A percentile compares a stretch with the other conserved stretches of the same genome.
phyloP scores from a whole-genome alignment of 495 filamentous ascomycete species.

The Jackrogersella minutella region DNA sequence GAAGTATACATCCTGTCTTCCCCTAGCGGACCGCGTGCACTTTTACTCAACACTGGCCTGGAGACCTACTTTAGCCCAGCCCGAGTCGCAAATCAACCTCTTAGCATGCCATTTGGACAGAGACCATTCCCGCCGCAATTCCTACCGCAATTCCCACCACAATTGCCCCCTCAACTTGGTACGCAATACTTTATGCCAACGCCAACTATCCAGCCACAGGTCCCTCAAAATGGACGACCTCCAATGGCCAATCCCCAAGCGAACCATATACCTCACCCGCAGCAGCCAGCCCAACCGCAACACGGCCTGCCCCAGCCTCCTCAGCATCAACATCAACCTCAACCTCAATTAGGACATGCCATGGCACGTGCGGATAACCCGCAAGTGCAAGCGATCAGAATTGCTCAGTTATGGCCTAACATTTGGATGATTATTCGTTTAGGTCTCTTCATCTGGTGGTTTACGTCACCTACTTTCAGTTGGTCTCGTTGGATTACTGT shows the following conservation, averaged over 20 bases:
- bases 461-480: slow-evolving; percentile 72
- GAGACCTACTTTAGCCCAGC: slow-evolving; percentile 55
- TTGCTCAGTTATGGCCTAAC: slow-evolving; percentile 63
- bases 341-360: slow-evolving; percentile 36
- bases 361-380: slow-evolving; percentile 50
- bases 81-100: slow-evolving; percentile 15
- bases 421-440: slow-evolving; percentile 83
- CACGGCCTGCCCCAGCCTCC: slow-evolving; percentile 40
- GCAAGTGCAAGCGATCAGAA: slow-evolving; percentile 52
- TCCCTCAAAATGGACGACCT: slow-evolving; percentile 7
- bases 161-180: slow-evolving; percentile 1
- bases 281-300: slow-evolving; percentile 45
- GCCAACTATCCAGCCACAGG: slow-evolving; percentile 20
- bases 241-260: slow-evolving; percentile 3
- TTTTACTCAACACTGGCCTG: slow-evolving; percentile 58
- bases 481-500: slow-evolving; percentile 76
- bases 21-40: slow-evolving; percentile 65
- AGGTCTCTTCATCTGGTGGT: slow-evolving; percentile 79
- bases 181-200: slow-evolving; percentile 10
- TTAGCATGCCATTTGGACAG: slow-evolving; percentile 15
- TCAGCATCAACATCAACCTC: slow-evolving; percentile 35
- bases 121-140: slow-evolving; percentile 14
- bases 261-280: slow-evolving; percentile 52
- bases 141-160: too few species aligned
- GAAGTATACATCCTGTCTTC: slow-evolving; percentile 70